Percentiles rank a stretch among this genome's conserved stretches.
phyloP scores from a whole-genome alignment of 1,284 basidiomycete species.

The Cryptococcus sp. region DNA sequence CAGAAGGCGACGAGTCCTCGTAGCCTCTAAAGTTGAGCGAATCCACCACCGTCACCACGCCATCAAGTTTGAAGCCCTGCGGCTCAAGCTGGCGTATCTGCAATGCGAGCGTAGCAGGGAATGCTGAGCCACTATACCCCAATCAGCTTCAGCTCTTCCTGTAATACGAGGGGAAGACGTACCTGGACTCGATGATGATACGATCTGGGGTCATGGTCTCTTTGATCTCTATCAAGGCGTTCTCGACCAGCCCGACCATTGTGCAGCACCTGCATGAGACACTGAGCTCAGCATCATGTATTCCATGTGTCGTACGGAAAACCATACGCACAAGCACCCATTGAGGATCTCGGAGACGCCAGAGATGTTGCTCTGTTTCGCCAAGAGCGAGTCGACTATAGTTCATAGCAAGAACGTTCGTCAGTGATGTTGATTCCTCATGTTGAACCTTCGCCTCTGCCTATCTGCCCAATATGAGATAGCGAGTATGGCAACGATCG shows the following conservation, averaged over 20 bases:
- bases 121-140: constrained; percentile 64
- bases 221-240: constrained; percentile 80
- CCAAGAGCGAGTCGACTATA: constrained; percentile 81
- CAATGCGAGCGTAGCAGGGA: constrained; percentile 80
- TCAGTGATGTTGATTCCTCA: not conserved
- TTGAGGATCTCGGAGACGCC: constrained; percentile 89
- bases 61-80: constrained; percentile 76
- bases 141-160: not conserved
- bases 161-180: constrained; percentile 34
- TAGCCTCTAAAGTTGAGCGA: constrained; percentile 84
- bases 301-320: not conserved
- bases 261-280: constrained; percentile 70
- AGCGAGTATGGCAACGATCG: not conserved
- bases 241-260: constrained; percentile 88
- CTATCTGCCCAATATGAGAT: not conserved
- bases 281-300: not conserved
- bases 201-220: constrained; percentile 80
- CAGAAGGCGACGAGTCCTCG: constrained; percentile 83
- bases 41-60: constrained; percentile 84
- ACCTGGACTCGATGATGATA: constrained; percentile 92
- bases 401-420: not conserved
- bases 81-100: constrained; percentile 83
- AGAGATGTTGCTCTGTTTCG: constrained; percentile 73
- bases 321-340: constrained; percentile 73
- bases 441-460: not conserved